Evolutionary conservation across 1,284 basidiomycete genomes (phyloP), one percentile per base, ranked within the genome.

Genomic region (Melampsora americana): DNA sequence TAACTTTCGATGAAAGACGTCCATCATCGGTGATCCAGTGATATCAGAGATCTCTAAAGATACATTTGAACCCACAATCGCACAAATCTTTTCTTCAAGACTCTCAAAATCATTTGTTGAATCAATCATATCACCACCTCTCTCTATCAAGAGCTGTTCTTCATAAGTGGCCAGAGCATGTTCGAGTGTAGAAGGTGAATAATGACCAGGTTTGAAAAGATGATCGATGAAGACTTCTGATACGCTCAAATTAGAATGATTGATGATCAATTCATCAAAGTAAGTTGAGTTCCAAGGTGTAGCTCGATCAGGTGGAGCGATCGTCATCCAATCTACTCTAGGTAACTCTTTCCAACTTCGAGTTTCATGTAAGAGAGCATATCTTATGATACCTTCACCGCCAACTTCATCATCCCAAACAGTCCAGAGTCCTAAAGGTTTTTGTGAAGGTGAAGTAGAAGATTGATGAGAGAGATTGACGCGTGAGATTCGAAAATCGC

Each of bases 1-100:
- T 1, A 76, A 35, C 16, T 69, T 64, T n/a, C 67, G 66, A 59
- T 76, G 74, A 32, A 92, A 94, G 70, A 88, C 88, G 66, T 88
- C 88, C 79, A 93, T 86, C 77, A 91, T 88, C 50, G 89, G 86
- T 26, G 89, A 89, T 12, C 93, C 93, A 0, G 91, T 93, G 78
- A 89, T 88, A 0, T 89, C 86, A 80, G 92, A 90, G 50, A 87
- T 87, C 78, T 88, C 87, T 56, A 94, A 85, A 72, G 86, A 86
- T 35, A 95, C 89, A 0, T 90, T 90, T 79, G 89, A 92, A 0
- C 93, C 94, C 26, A 96, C 92, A n/a, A 93, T 88, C 5, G 89
- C 89, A 0, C 88, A 88, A 62, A 93, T 91, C 77, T 90, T 89
- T 81, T 90, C 90, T 18, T 86, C 87, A n/a, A 91, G 84, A 2